Evolutionary conservation across 257 asterid species (phyloP).

Genomic region (Salvia rosmarinus): DNA sequence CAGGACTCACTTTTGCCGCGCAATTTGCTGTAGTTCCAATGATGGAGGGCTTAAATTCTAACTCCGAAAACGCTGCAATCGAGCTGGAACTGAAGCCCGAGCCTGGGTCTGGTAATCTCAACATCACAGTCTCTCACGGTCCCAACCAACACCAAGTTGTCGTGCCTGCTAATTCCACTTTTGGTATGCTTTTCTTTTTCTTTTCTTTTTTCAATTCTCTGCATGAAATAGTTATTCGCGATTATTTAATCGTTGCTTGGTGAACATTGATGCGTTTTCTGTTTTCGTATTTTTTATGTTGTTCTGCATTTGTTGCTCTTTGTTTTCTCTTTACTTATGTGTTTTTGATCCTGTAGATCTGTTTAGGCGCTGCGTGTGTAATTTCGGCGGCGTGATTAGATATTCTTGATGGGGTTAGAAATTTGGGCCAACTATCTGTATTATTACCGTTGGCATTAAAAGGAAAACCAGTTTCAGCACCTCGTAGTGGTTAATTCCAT

Average conservation of each 20-base stretch:
- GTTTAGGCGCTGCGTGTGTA: conserved; percentile 5
- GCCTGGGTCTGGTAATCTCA: conserved; percentile 22
- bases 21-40: conserved; percentile 13
- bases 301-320: conserved; percentile 1
- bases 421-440: background rate
- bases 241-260: background rate
- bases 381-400: background rate
- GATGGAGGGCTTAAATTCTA: conserved; percentile 38
- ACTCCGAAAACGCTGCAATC: conserved; percentile 26
- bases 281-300: background rate
- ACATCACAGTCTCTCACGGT: conserved; percentile 45
- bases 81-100: conserved; percentile 33
- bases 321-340: background rate
- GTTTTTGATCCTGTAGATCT: background rate
- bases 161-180: conserved; percentile 45
- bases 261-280: background rate
- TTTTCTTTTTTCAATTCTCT: background rate
- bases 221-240: background rate
- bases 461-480: background rate
- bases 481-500: no score
- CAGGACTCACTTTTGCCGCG: conserved; percentile 18
- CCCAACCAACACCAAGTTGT: conserved; percentile 39
- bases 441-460: background rate
- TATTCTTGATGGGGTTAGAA: background rate
- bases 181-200: no score